Conservation (phyloP, 768 basidiomycete genomes). For the Termitomyces sp. region DNA sequence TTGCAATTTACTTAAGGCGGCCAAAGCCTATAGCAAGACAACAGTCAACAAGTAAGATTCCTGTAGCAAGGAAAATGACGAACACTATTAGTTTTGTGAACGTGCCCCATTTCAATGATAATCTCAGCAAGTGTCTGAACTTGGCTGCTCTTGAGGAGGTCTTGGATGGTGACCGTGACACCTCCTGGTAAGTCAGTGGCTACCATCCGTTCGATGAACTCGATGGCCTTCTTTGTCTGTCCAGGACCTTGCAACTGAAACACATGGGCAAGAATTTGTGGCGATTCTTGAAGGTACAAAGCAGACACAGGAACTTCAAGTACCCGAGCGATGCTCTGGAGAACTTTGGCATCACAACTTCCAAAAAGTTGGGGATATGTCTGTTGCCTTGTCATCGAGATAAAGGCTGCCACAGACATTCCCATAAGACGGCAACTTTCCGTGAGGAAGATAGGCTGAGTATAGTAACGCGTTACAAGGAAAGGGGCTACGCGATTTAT, state of each 20-base stretch:
- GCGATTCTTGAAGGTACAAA: slow-evolving; percentile 54
- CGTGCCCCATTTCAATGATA: slow-evolving; percentile 75
- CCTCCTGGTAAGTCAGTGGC: slow-evolving; percentile 37
- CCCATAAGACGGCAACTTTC: slow-evolving; percentile 72
- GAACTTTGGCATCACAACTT: slow-evolving; percentile 49
- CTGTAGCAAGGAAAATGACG: slow-evolving; percentile 16
- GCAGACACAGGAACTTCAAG: slow-evolving; percentile 40
- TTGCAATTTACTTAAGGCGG: slow-evolving; percentile 41
- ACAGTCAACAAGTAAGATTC: background rate
- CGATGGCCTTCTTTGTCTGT: slow-evolving; percentile 55
- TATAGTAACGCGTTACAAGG: slow-evolving; percentile 54
- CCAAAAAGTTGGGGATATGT: slow-evolving; percentile 73
- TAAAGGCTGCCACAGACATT: slow-evolving; percentile 53
- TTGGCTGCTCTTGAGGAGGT: slow-evolving; percentile 62
- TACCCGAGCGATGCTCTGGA: slow-evolving; percentile 60
- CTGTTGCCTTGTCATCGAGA: slow-evolving; percentile 56
- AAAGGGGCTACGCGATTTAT: slow-evolving; percentile 64
- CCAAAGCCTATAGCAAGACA: slow-evolving; percentile 25
- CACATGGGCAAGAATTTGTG: slow-evolving; percentile 61
- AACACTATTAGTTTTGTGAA: slow-evolving; percentile 48
- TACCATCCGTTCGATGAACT: slow-evolving; percentile 63
- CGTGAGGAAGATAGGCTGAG: slow-evolving; percentile 53
- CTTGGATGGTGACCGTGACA: slow-evolving; percentile 37
- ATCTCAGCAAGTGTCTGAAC: slow-evolving; percentile 72
- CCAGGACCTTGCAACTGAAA: slow-evolving; percentile 55